Evolutionary conservation across 805 yeast genomes (phyloP).

Genomic region (Metschnikowia arizonensis): DNA sequence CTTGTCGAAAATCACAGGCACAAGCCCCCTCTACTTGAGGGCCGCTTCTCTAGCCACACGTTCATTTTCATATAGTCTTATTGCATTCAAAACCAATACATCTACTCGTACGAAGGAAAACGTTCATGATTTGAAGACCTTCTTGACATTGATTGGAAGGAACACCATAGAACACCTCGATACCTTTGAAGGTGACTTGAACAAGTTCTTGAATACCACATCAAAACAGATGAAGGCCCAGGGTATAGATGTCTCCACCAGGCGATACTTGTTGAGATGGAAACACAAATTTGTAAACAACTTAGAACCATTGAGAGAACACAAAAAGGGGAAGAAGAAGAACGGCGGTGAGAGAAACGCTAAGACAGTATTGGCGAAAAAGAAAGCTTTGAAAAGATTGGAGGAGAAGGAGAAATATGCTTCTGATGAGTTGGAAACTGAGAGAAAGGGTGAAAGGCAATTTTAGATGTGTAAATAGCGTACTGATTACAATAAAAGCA

Average conservation of each 20-base stretch:
- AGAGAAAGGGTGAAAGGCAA: slow-evolving; percentile 39
- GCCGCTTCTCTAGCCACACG: slow-evolving; percentile 6
- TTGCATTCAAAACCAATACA: slow-evolving; percentile 44
- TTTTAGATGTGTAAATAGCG: slow-evolving; percentile 24
- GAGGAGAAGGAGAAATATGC: slow-evolving; percentile 46
- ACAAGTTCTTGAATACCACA: slow-evolving; percentile 54
- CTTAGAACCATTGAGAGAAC: slow-evolving; percentile 49
- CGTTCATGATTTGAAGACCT: slow-evolving; percentile 62
- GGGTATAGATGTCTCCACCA: slow-evolving; percentile 69
- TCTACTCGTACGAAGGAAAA: slow-evolving; percentile 43
- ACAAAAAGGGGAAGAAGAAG: slow-evolving; percentile 65
- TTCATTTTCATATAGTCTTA: slow-evolving; percentile 12
- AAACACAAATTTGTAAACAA: slow-evolving; percentile 61
- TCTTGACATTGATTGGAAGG: slow-evolving; percentile 77
- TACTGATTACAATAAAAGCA: background rate
- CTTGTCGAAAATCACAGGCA: slow-evolving; percentile 11
- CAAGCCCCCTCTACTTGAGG: slow-evolving; percentile 7
- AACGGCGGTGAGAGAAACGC: slow-evolving; percentile 85
- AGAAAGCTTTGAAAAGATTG: slow-evolving; percentile 55
- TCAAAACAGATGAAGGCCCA: slow-evolving; percentile 60
- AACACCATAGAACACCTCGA: slow-evolving; percentile 63
- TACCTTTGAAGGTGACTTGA: slow-evolving; percentile 55
- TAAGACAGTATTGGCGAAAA: slow-evolving; percentile 48
- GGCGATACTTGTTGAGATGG: slow-evolving; percentile 75
- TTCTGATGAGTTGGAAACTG: slow-evolving; percentile 38